Percentiles rank a stretch among this genome's conserved stretches.
Evolutionary conservation across 1,284 basidiomycete genomes (phyloP).

Genomic region (Ganoderma leucocontextum): DNA sequence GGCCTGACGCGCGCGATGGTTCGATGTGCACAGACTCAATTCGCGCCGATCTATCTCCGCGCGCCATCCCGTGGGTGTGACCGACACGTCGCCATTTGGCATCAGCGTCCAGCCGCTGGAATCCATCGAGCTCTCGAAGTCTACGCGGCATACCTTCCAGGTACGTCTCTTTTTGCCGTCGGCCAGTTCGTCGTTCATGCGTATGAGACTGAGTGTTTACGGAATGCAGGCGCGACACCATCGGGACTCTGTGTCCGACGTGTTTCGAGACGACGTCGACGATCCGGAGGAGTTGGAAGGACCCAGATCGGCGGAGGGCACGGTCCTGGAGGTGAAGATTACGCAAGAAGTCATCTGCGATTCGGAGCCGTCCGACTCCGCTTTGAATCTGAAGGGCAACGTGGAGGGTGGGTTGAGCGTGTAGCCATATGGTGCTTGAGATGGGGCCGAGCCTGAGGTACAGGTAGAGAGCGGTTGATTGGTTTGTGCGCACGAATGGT

Average conservation of each 20-base stretch:
- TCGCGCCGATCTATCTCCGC: constrained; percentile 14
- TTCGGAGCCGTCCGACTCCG: not conserved
- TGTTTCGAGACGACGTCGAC: not conserved
- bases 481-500: not conserved
- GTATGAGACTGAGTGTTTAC: no score
- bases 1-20: not conserved
- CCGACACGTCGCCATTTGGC: constrained; percentile 12
- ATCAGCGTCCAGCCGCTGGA: constrained; percentile 2
- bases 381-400: not conserved
- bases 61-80: constrained; percentile 6
- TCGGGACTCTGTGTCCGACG: not conserved
- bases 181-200: no score
- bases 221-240: no score
- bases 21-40: constrained; percentile 1
- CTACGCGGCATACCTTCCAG: not conserved
- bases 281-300: not conserved
- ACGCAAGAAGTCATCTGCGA: not conserved
- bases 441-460: not conserved
- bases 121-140: not conserved
- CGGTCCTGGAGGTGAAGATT: not conserved
- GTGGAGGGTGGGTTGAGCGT: not conserved
- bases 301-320: not conserved
- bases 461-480: not conserved
- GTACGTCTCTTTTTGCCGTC: not conserved
- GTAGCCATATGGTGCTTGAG: not conserved